Conservation (phyloP, 139 green algal species). For the Spirogloea muscicola region DNA sequence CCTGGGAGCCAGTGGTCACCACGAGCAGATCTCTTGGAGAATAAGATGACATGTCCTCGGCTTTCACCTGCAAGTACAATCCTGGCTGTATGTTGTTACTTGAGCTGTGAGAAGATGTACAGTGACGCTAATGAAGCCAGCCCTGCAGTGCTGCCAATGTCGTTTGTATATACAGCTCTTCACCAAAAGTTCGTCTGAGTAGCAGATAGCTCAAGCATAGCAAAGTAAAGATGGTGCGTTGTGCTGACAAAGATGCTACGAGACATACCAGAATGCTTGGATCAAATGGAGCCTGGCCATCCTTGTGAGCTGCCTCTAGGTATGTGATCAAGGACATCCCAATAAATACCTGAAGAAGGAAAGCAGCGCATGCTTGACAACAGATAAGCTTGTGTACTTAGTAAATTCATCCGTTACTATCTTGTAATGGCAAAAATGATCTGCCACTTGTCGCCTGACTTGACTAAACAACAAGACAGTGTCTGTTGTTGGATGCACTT, state of each 20-base stretch:
- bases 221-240: too few relatives aligned
- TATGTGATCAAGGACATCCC: slow-evolving; percentile 87
- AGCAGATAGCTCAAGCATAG: too few relatives aligned
- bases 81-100: too few relatives aligned
- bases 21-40: slow-evolving; percentile 84
- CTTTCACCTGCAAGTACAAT: slow-evolving; percentile 38
- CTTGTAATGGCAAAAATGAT: not conserved
- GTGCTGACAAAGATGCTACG: too few relatives aligned
- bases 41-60: slow-evolving; percentile 64
- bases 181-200: too few relatives aligned
- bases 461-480: not conserved
- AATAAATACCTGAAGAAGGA: slow-evolving; percentile 71
- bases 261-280: slow-evolving; percentile 74
- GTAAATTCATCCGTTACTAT: not conserved
- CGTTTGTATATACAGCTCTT: too few relatives aligned
- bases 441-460: not conserved
- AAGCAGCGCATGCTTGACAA: not conserved
- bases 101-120: too few relatives aligned
- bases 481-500: not conserved
- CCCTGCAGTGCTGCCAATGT: too few relatives aligned
- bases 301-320: slow-evolving; percentile 81
- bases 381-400: not conserved
- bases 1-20: slow-evolving; percentile 64
- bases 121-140: too few relatives aligned
- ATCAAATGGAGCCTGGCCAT: slow-evolving; percentile 69